Conservation (phyloP, 208 protist genomes). For the Leishmania braziliensis region DNA sequence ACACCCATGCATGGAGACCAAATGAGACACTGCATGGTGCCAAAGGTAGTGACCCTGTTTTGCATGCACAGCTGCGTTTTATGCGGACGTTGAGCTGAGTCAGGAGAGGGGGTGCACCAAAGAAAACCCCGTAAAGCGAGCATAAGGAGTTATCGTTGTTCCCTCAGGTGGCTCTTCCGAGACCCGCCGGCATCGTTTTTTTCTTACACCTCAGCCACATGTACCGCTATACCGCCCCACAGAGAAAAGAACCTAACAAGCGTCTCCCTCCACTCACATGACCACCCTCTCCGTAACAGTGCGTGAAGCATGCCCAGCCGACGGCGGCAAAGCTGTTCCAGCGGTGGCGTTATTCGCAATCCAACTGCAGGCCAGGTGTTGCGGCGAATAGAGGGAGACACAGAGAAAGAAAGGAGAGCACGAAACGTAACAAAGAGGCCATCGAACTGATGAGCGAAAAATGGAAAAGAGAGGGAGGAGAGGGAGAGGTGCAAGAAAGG, state of each 20-base stretch:
- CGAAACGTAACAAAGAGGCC: not conserved
- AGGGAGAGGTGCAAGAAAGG: not conserved
- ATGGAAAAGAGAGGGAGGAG: not conserved
- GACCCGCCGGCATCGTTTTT: not conserved
- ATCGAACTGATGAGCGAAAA: not conserved
- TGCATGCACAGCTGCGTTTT: not conserved
- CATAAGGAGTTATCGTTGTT: not conserved
- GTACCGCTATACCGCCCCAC: not conserved
- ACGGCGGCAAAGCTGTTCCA: no score
- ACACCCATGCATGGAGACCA: not conserved
- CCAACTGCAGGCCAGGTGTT: not conserved
- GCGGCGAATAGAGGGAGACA: not conserved
- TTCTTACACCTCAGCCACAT: slow-evolving; percentile 5
- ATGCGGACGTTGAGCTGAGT: not conserved
- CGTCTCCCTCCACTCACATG: not conserved
- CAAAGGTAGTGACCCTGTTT: not conserved
- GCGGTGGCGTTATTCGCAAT: not conserved
- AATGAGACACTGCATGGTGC: not conserved
- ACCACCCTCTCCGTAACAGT: not conserved
- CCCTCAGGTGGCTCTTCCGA: not conserved
- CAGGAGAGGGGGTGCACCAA: not conserved
- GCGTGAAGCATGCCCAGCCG: not conserved
- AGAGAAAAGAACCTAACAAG: not conserved
- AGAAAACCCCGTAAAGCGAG: not conserved
- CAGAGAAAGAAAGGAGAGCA: not conserved